Conservation (phyloP, 2,329 filamentous ascomycete species). For the Ophiocordyceps robertsii region DNA sequence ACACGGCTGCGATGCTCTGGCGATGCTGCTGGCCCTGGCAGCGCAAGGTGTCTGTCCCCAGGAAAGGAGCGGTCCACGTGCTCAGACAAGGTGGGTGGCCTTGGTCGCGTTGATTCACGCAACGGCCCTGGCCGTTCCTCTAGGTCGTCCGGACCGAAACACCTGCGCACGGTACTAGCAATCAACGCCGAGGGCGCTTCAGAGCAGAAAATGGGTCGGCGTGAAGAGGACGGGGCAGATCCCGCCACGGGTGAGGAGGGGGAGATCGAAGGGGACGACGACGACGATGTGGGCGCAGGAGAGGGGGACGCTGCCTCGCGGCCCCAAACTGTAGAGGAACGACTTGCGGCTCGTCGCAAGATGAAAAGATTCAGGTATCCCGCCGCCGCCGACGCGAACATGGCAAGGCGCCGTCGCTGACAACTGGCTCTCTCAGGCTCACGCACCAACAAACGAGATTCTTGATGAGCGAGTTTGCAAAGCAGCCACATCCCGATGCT, state of each 20-base stretch:
- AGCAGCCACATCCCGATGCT: conserved; percentile 87
- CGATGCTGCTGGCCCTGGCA: background rate
- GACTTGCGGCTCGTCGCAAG: conserved; percentile 43
- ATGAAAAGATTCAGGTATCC: conserved; percentile 67
- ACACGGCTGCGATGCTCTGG: background rate
- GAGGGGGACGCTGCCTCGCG: conserved; percentile 17
- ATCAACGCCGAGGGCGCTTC: conserved; percentile 8
- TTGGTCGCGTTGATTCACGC: background rate
- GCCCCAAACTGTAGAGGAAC: conserved; percentile 41
- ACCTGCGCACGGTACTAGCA: conserved; percentile 1
- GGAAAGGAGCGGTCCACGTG: background rate
- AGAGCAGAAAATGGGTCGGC: conserved; percentile 17
- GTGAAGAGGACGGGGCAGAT: conserved; percentile 22
- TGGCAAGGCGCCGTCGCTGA: conserved; percentile 6
- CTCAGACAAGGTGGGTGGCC: background rate
- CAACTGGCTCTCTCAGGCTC: conserved; percentile 44
- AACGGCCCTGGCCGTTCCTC: background rate
- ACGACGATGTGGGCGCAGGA: conserved; percentile 35
- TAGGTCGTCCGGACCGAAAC: conserved; percentile 1
- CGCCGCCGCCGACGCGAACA: too few relatives aligned
- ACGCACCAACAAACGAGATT: conserved; percentile 97
- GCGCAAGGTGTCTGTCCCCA: background rate
- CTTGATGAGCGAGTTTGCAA: conserved; percentile 91
- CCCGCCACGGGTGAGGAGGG: conserved; percentile 31
- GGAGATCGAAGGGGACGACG: conserved; percentile 41